Evolutionary conservation across 2,329 filamentous ascomycete genomes (phyloP).

Genomic region (Zalaria sp.): DNA sequence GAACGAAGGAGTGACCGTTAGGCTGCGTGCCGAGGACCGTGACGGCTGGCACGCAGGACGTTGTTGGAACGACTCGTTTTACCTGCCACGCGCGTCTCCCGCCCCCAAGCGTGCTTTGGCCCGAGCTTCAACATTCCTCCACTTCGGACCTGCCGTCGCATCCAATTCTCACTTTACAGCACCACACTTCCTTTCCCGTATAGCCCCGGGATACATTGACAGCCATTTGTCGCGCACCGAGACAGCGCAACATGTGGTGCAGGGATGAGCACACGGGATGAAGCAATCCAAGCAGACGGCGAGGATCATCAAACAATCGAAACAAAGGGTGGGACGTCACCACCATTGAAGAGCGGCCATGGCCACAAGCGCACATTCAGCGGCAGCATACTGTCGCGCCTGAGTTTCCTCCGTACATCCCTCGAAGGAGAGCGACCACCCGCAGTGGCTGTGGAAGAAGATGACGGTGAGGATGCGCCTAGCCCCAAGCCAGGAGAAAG

Average conservation of each 20-base stretch:
- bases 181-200: too few relatives aligned
- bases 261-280: background rate
- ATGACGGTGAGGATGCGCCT: constrained; percentile 7
- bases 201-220: too few relatives aligned
- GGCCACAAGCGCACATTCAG: constrained; percentile 42
- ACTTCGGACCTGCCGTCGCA: too few relatives aligned
- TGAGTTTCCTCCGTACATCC: constrained; percentile 51
- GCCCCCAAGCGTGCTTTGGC: too few relatives aligned
- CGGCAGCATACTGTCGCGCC: constrained; percentile 51
- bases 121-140: too few relatives aligned
- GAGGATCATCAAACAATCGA: background rate
- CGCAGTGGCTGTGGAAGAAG: background rate
- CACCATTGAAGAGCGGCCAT: background rate
- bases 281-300: constrained; percentile 10
- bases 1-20: background rate
- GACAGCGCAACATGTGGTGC: constrained; percentile 5
- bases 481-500: constrained; percentile 11
- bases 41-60: too few relatives aligned
- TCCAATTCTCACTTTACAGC: too few relatives aligned
- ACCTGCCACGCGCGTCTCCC: too few relatives aligned
- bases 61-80: too few relatives aligned
- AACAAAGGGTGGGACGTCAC: too few relatives aligned
- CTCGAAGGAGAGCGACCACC: constrained; percentile 15
- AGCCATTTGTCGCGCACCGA: background rate
- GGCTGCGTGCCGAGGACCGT: too few relatives aligned